Conservation (phyloP, 2,329 filamentous ascomycete genomes). For the Diaporthe ampelina region DNA sequence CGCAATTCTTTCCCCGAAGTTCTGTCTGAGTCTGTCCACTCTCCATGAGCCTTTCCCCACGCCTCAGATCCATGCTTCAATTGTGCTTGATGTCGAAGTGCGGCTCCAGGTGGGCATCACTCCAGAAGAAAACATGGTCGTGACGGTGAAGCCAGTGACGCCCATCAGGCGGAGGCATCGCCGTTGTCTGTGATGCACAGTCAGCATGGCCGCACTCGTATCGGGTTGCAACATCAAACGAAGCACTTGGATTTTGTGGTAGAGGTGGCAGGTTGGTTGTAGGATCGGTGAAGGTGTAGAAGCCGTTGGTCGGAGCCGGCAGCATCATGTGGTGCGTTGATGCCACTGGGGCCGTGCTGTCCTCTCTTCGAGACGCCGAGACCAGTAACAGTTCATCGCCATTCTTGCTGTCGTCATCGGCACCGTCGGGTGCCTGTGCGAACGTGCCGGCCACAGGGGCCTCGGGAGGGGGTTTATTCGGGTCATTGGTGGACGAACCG, state of each 20-base stretch:
- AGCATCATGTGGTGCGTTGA: slow-evolving; percentile 35
- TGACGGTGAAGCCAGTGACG: slow-evolving; percentile 38
- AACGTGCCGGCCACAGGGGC: neutral
- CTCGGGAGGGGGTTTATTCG: neutral
- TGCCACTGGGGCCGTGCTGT: slow-evolving; percentile 8
- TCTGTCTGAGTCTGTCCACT: too few relatives aligned
- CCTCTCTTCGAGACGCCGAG: slow-evolving; percentile 22
- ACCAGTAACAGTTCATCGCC: slow-evolving; percentile 33
- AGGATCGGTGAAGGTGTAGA: slow-evolving; percentile 36
- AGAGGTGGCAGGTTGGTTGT: slow-evolving; percentile 12
- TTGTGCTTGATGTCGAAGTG: neutral
- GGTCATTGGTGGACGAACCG: slow-evolving; percentile 40
- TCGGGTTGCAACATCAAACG: slow-evolving; percentile 7
- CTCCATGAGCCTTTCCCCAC: neutral
- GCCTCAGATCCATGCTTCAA: neutral
- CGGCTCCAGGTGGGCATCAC: slow-evolving; percentile 24
- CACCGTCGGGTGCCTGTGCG: slow-evolving; percentile 7
- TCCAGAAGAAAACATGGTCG: slow-evolving; percentile 36
- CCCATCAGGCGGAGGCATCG: slow-evolving; percentile 16
- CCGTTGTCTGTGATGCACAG: slow-evolving; percentile 36
- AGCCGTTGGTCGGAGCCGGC: slow-evolving; percentile 27
- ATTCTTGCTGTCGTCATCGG: neutral
- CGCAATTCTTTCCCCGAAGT: neutral
- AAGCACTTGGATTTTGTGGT: slow-evolving; percentile 16
- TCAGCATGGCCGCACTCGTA: slow-evolving; percentile 37